phyloP scores from a whole-genome alignment of 441 rosid genomes.

The Erodium texanum region DNA sequence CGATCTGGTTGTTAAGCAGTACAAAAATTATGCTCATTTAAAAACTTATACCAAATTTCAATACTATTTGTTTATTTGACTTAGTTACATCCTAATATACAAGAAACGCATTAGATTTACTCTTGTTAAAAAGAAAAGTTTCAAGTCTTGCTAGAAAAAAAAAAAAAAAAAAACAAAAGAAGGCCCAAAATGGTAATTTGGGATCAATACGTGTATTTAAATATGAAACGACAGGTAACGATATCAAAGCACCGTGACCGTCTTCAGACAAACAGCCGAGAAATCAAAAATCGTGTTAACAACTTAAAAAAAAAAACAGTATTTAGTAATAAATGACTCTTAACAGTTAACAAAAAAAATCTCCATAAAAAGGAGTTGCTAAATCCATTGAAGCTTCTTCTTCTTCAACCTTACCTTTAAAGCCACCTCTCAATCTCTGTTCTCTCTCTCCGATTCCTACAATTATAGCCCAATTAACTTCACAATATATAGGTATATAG shows the following conservation, averaged over 20 bases:
- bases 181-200: background rate
- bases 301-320: background rate
- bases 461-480: background rate
- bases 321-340: background rate
- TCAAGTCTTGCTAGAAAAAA: too few species aligned
- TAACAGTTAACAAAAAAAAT: background rate
- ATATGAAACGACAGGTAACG: background rate
- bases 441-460: background rate
- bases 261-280: background rate
- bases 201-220: background rate
- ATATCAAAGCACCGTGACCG: background rate
- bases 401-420: background rate
- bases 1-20: too few species aligned
- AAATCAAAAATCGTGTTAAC: background rate
- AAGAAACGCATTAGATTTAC: too few species aligned
- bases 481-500: too few species aligned
- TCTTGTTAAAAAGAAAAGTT: too few species aligned
- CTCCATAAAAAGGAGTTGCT: background rate
- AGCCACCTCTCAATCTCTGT: constrained; percentile 1
- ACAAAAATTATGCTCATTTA: too few species aligned
- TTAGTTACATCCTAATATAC: too few species aligned
- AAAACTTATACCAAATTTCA: too few species aligned
- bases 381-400: background rate
- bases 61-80: too few species aligned
- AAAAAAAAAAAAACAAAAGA: too few species aligned